Base-by-base conservation (phyloP, 1,284 basidiomycete genomes). In the Wallemia ichthyophaga region DNA sequence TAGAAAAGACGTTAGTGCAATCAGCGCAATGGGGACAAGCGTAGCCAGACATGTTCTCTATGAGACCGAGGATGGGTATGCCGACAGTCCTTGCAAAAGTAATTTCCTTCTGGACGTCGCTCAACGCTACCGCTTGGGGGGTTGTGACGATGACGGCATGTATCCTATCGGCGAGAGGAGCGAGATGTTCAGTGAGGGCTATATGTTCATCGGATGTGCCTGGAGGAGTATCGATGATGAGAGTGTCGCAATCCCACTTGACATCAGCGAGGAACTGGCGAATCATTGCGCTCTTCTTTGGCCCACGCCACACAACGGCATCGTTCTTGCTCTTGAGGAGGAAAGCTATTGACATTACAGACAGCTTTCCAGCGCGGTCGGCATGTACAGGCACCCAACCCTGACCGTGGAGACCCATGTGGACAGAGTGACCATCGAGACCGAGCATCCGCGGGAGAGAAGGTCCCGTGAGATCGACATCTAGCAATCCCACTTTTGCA, bases 251-350 rank as follows among this genome's bases (percentile, higher is more conserved):
- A 56, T 88, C 81, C 94, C 94, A 99, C 62, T 88, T 73, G 13
- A 98, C 94, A 66, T 99, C 91, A 64, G 81, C 81, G 67, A 98
- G 71, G 68, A 99, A 98, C 73, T 99, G 94, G 65, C 89, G 75
- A 66, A 99, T 96, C 94, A 98, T 98, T 57, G 87, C 94, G 66
- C 95, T 95, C 77, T 98, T 99, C 77, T 98, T 98, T 31, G 94
- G 94, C 0, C 94, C 94, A 64, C 94, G 74, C 94, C 94, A 99
- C 0, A 99, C 86, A 32, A 99, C 88, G 17, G 82, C 85, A 67
- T 95, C 91, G 58, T 84, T 84, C 66, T 81, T 82, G 66, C 81
- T 82, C 70, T 85, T 85, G 62, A 98, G 71, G 65, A 99, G 71
- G 68, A 98, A 96, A 1, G 89, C 94, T 15, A 98, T 91, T 66